Evolutionary conservation across 768 basidiomycete genomes (phyloP).

Genomic region (Strobilomyces echinocephalus): DNA sequence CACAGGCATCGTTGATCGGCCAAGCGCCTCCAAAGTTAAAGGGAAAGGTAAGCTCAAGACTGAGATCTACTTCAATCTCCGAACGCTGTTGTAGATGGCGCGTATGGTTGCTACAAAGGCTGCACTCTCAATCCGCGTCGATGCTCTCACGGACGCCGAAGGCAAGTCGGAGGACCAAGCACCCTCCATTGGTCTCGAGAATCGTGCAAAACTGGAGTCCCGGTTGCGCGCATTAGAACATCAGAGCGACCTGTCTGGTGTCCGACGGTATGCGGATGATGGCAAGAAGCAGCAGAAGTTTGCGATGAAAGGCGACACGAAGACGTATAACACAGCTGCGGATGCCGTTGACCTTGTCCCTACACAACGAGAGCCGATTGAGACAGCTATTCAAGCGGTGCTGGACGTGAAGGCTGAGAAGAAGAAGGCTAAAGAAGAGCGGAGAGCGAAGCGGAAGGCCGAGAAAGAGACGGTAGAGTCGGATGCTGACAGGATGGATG

Average conservation of each 20-base stretch:
- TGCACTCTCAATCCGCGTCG: constrained; percentile 94
- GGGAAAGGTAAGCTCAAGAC: constrained; percentile 64
- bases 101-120: constrained; percentile 99
- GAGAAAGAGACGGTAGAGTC: constrained; percentile 42
- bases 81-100: constrained; percentile 66
- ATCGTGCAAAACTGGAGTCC: constrained; percentile 93
- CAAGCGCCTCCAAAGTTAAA: constrained; percentile 97
- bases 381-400: constrained; percentile 68
- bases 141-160: constrained; percentile 90
- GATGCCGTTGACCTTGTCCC: constrained; percentile 81
- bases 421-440: constrained; percentile 74
- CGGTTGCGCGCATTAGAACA: constrained; percentile 86
- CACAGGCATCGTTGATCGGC: constrained; percentile 87
- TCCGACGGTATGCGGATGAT: constrained; percentile 58
- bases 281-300: constrained; percentile 74
- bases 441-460: constrained; percentile 58
- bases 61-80: background rate
- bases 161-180: constrained; percentile 81
- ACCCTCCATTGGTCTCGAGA: constrained; percentile 86
- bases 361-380: constrained; percentile 79
- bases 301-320: constrained; percentile 73
- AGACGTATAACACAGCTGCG: constrained; percentile 81
- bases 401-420: constrained; percentile 87
- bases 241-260: constrained; percentile 67
- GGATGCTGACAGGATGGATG: constrained; percentile 42